Conservation (phyloP, 2,329 filamentous ascomycete genomes). For the Colletotrichum scovillei region DNA sequence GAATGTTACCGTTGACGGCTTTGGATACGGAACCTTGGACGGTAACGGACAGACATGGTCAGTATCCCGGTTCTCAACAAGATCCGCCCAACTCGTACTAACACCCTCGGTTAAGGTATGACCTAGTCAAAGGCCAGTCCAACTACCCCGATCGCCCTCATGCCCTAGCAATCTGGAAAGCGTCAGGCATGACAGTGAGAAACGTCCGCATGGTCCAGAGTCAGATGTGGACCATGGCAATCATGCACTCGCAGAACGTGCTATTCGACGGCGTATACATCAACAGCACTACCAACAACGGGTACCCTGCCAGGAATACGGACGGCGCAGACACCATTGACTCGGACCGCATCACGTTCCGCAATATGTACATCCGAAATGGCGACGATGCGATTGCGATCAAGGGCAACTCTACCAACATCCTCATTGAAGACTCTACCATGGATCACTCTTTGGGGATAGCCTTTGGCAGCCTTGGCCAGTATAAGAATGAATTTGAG, state of each 20-base stretch:
- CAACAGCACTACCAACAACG: not conserved
- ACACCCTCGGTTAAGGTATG: not conserved
- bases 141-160: not conserved
- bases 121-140: not conserved
- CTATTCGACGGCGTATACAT: constrained; percentile 1
- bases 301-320: constrained; percentile 1
- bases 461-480: not conserved
- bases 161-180: not conserved
- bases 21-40: not conserved
- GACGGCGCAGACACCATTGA: constrained; percentile 2
- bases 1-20: not conserved
- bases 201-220: not conserved
- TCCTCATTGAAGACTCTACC: not conserved
- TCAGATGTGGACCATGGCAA: not conserved
- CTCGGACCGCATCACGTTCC: constrained; percentile 9
- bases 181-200: not conserved
- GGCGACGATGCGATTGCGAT: not conserved
- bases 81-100: not conserved
- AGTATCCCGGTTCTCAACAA: not conserved
- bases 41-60: not conserved
- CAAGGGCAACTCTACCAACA: not conserved
- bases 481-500: not conserved
- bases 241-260: not conserved
- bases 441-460: not conserved
- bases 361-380: constrained; percentile 13